Conservation (phyloP, 257 asterid genomes). For the Jasminum sambac region DNA sequence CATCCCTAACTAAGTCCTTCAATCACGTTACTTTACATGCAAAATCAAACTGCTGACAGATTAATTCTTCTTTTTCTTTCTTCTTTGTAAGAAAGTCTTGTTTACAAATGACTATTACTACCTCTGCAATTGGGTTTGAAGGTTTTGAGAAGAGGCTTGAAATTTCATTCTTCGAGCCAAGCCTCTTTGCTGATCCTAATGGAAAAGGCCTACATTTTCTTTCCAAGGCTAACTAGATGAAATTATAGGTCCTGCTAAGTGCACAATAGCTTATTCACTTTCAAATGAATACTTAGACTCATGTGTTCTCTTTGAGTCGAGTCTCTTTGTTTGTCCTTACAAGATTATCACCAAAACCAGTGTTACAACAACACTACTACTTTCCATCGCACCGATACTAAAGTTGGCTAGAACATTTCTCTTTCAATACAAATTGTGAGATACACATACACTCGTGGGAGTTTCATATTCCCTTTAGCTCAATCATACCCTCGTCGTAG, state of each 20-base stretch:
- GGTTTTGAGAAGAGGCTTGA: conserved; percentile 48
- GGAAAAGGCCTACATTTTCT: conserved; percentile 40
- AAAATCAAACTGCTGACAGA: not conserved
- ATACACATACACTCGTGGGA: conserved; percentile 45
- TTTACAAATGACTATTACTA: conserved; percentile 29
- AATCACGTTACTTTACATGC: conserved; percentile 15
- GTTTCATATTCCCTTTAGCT: conserved; percentile 42
- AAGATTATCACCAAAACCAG: conserved; percentile 46
- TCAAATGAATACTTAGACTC: conserved; percentile 43
- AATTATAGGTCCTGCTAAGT: conserved; percentile 40
- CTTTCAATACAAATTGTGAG: conserved; percentile 35
- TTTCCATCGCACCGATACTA: conserved; percentile 36
- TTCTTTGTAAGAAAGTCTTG: conserved; percentile 14
- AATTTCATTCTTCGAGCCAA: conserved; percentile 37
- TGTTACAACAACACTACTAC: conserved; percentile 43
- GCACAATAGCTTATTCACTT: conserved; percentile 37
- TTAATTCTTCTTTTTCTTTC: conserved; percentile 17
- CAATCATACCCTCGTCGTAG: conserved; percentile 39
- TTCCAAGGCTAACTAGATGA: conserved; percentile 39
- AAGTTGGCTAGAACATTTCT: conserved; percentile 30
- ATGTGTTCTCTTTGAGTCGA: conserved; percentile 41
- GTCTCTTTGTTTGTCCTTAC: conserved; percentile 41
- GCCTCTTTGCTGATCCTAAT: conserved; percentile 35
- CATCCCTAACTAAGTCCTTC: conserved; percentile 16
- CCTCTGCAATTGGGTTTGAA: conserved; percentile 41